These are phyloP conservation scores for Micractinium conductrix DNA, from an alignment of 139 green algal species.

Conservation along the genomic window DNA sequence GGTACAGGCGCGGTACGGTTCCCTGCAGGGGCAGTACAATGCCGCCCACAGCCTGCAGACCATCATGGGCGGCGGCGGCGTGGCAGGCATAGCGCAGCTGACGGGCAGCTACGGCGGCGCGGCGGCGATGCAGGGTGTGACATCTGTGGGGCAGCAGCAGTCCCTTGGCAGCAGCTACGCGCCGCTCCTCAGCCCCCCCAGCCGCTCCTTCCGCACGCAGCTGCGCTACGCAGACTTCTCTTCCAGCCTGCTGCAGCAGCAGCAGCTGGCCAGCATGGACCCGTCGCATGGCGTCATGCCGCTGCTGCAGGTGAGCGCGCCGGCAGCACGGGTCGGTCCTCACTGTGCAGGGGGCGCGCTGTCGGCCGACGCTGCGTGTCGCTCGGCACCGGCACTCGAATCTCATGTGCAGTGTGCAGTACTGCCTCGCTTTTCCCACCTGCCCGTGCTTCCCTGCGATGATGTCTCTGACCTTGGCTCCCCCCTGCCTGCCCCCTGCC, in stretches of 20 bases:
- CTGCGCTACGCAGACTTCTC: conserved; percentile 25
- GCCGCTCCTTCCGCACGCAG: conserved; percentile 40
- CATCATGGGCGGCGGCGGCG: conserved; percentile 3
- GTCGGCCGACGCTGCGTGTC: too few relatives aligned
- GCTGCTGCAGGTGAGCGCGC: conserved; percentile 28
- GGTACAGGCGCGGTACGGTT: conserved; percentile 41
- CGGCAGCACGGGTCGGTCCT: too few relatives aligned
- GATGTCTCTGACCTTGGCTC: neutral
- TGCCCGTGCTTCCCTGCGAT: too few relatives aligned
- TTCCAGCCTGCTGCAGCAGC: conserved; percentile 4
- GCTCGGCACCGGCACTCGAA: too few relatives aligned
- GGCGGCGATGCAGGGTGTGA: conserved; percentile 12
- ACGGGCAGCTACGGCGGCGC: neutral
- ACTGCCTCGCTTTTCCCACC: too few relatives aligned
- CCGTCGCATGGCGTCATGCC: conserved; percentile 23
- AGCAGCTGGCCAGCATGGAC: conserved; percentile 17
- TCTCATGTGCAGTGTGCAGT: too few relatives aligned
- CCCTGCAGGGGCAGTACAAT: conserved; percentile 30
- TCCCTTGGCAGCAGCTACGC: conserved; percentile 8
- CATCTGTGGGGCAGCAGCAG: neutral
- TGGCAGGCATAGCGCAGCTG: neutral
- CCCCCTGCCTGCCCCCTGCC: neutral
- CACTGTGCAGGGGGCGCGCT: too few relatives aligned
- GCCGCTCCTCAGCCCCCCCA: conserved; percentile 41
- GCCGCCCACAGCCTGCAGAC: conserved; percentile 37